A percentile compares a stretch with the other conserved stretches of the same genome.
Conservation (phyloP, 192 early-diverging fungal species). For the Lobosporangium transversale region DNA sequence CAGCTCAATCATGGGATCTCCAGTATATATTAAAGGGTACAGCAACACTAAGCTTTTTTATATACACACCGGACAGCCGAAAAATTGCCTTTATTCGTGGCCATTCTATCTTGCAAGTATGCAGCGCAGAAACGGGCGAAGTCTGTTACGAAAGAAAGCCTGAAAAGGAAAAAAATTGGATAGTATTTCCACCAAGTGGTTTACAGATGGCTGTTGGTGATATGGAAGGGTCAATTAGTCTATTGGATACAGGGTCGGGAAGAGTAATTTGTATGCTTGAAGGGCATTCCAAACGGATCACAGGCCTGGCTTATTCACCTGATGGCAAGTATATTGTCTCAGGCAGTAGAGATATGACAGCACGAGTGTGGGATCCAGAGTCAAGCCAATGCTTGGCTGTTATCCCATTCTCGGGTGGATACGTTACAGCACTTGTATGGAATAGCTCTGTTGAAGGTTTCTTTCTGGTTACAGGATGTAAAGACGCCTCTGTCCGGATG, state of each 20-base stretch:
- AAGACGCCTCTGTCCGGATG: neutral
- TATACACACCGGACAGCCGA: no score
- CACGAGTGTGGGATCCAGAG: neutral
- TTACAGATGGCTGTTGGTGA: neutral
- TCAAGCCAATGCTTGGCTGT: neutral
- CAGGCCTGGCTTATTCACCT: neutral
- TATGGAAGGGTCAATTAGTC: neutral
- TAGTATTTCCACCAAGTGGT: neutral
- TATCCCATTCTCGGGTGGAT: neutral
- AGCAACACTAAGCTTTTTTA: no score
- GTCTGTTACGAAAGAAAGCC: no score
- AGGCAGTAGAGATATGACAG: neutral
- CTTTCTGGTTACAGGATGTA: neutral
- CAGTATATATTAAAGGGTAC: no score
- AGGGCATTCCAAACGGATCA: neutral
- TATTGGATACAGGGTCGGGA: neutral
- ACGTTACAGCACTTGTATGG: neutral
- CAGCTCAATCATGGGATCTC: no score
- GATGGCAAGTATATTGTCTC: neutral
- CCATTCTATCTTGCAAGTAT: no score
- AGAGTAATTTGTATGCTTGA: neutral
- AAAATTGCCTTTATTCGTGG: no score
- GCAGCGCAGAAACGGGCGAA: no score
- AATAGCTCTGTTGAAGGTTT: neutral
- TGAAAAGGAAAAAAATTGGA: neutral